Evolutionary conservation across 2,329 filamentous ascomycete genomes (phyloP).

Genomic region (Hypoxylon sp.): DNA sequence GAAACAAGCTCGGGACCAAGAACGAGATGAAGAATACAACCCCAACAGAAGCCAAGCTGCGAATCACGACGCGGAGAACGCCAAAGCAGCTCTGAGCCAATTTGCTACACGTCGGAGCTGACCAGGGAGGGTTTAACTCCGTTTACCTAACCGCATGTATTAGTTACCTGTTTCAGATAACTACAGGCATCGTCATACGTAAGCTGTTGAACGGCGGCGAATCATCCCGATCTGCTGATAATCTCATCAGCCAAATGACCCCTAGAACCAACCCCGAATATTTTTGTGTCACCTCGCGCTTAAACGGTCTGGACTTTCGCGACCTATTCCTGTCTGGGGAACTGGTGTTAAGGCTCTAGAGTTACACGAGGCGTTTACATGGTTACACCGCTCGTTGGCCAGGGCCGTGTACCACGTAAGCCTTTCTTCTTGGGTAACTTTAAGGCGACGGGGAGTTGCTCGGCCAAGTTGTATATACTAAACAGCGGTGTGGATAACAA

Average conservation of each 20-base stretch:
- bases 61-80: constrained; percentile 12
- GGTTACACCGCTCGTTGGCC: constrained; percentile 34
- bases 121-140: not conserved
- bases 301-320: constrained; percentile 26
- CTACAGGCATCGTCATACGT: constrained; percentile 17
- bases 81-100: not conserved
- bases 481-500: constrained; percentile 30
- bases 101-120: not conserved
- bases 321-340: constrained; percentile 2
- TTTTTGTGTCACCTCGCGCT: constrained; percentile 38
- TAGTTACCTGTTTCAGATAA: constrained; percentile 1
- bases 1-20: not conserved
- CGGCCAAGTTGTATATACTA: constrained; percentile 7
- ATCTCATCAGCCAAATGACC: constrained; percentile 4
- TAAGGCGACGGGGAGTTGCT: constrained; percentile 2
- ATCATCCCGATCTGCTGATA: constrained; percentile 17
- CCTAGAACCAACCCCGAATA: not conserved
- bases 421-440: constrained; percentile 7
- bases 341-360: constrained; percentile 4
- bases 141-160: not conserved
- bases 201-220: constrained; percentile 12
- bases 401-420: constrained; percentile 32
- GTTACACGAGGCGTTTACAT: constrained; percentile 43
- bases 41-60: constrained; percentile 2
- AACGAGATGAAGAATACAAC: constrained; percentile 19